phyloP scores from a whole-genome alignment of 176 grass and related monocot genomes.

The Phragmites australis region DNA sequence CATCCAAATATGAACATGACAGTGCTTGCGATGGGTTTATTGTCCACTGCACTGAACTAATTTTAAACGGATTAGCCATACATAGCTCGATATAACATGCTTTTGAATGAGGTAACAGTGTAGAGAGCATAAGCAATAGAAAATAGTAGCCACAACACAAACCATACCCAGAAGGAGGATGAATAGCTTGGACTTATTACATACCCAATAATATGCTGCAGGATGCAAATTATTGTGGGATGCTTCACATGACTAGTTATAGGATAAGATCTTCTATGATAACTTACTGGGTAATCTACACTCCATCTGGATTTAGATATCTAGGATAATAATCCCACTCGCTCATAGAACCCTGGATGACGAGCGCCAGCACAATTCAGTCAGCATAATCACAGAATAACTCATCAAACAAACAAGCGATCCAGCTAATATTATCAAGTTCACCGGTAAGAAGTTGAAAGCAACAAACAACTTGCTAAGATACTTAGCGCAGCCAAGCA shows the following conservation, averaged over 20 bases:
- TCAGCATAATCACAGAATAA: neutral
- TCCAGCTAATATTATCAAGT: neutral
- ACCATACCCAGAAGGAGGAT: neutral
- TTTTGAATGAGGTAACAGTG: neutral
- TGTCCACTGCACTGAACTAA: no score
- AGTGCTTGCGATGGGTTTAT: no score
- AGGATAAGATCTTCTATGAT: neutral
- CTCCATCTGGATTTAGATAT: conserved; percentile 78
- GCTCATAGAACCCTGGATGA: conserved; percentile 61
- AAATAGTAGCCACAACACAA: conserved; percentile 20
- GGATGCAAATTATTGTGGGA: conserved; percentile 28
- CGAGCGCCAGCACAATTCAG: neutral
- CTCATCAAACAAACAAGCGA: neutral
- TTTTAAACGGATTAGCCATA: no score
- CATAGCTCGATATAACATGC: neutral
- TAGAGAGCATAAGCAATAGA: conserved; percentile 11
- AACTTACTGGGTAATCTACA: conserved; percentile 75
- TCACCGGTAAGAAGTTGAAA: neutral
- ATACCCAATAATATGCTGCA: conserved; percentile 28
- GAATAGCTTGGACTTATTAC: conserved; percentile 37
- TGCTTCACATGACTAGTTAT: neutral
- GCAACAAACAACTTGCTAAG: neutral
- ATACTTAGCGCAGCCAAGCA: neutral
- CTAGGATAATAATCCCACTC: conserved; percentile 87
- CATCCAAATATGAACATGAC: no score